Base-by-base conservation (phyloP, 345 rosid genomes). In the Syzygium aromaticum region DNA sequence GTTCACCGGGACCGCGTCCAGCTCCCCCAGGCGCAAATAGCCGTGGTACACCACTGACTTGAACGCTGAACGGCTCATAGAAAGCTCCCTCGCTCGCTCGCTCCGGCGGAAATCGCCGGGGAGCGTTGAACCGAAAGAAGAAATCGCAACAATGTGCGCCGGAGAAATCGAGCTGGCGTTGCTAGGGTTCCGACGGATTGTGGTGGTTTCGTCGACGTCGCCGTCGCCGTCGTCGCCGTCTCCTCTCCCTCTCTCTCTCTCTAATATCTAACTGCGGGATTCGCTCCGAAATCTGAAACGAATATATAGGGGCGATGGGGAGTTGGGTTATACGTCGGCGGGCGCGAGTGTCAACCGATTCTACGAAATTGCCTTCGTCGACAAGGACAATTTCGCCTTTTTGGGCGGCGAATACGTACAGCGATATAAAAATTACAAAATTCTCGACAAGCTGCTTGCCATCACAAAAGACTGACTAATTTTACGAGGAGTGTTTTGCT, bases 41-140 rank as follows among this genome's bases (percentile, higher is more conserved):
- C 99, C 98, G 83, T 94, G 97, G 86, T 93, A 97, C 38, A 96
- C 99, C 89, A 90, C 91, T 13, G 96, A 93, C 92, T 94, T 96
- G 63, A 93, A 92, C 94, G 98, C 95, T 93, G 93, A 90, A 85
- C 94, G 94, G 87, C 90, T 96, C 99, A 97, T 97, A 86, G 63
- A 11, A 57, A 17, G 12, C 80, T 33, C 6, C 33, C 46, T 17
- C 49, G 46, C 82, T 77, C 86, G 12, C 88, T 85, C 84, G 61
- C 83, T 13, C 64, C 52, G 14, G 25, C 51, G 1, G 10, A 27
- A 86, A 73, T 19, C 25, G 49, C 80, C 80, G 25, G 25, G 6
- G 49, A 21, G 80, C 49, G 80, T 5, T 4, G 49, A 73, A 19
- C 14, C 25, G 80, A 8, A 3, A 54, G 57, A 54, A 19, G 57